Evolutionary conservation across 495 filamentous ascomycete genomes (phyloP).

Genomic region (Parathielavia appendiculata): DNA sequence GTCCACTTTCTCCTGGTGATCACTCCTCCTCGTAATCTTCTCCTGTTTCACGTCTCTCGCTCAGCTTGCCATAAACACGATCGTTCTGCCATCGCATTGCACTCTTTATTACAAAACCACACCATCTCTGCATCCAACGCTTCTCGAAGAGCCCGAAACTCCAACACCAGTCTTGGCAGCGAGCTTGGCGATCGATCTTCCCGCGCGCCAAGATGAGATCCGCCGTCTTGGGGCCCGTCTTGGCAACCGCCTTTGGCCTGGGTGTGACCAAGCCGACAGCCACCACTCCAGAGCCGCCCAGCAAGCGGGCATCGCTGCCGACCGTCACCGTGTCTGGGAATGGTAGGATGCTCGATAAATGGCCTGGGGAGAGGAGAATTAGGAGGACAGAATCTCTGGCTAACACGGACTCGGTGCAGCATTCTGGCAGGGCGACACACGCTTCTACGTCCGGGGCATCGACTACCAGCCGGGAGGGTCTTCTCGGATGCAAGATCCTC

Average conservation of each 20-base stretch:
- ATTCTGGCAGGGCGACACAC: conserved; percentile 75
- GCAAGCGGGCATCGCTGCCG: conserved; percentile 37
- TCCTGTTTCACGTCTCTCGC: conserved; percentile 6
- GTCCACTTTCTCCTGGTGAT: not conserved
- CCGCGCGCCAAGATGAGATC: conserved; percentile 18
- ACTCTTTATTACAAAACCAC: not conserved
- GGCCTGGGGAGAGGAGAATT: not conserved
- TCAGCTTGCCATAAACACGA: not conserved
- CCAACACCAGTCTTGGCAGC: conserved; percentile 5
- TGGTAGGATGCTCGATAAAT: conserved; percentile 27
- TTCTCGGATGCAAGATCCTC: conserved; percentile 65
- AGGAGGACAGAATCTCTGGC: too few relatives aligned
- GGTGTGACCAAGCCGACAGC: conserved; percentile 54
- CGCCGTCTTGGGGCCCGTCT: conserved; percentile 40
- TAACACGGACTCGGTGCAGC: conserved; percentile 45
- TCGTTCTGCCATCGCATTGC: not conserved
- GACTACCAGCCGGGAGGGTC: conserved; percentile 95
- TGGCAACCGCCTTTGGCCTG: conserved; percentile 51
- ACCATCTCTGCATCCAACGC: not conserved
- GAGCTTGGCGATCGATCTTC: conserved; percentile 11
- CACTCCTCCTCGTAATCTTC: conserved; percentile 6
- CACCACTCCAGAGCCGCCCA: conserved; percentile 54
- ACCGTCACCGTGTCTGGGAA: conserved; percentile 46
- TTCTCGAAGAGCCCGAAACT: not conserved
- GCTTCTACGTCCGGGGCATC: conserved; percentile 92